Evolutionary conservation across 441 rosid species (phyloP).

Genomic region (Metrosideros polymorpha): DNA sequence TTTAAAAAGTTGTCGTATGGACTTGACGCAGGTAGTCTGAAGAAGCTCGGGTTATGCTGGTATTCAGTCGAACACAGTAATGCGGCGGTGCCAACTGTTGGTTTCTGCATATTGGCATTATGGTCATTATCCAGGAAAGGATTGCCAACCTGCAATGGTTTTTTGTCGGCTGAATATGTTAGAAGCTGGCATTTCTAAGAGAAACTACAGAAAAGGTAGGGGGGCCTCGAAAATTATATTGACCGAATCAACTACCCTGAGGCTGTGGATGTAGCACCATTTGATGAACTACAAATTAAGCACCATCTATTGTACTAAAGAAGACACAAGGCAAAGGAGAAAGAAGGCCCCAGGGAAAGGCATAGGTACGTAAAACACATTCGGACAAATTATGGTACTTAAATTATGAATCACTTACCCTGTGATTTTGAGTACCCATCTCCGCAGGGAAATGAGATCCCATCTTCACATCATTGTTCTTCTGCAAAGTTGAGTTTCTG

Average conservation of each 20-base stretch:
- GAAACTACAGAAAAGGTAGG: background rate
- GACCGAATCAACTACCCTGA: background rate
- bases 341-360: background rate
- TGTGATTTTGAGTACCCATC: conserved; percentile 1
- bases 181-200: background rate
- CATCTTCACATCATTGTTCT: conserved; percentile 9
- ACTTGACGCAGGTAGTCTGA: conserved; percentile 72
- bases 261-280: background rate
- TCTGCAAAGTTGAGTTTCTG: conserved; percentile 5
- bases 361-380: background rate
- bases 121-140: conserved; percentile 39
- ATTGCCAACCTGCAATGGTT: conserved; percentile 40
- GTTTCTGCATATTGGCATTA: conserved; percentile 16
- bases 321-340: background rate
- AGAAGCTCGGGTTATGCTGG: conserved; percentile 36
- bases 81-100: conserved; percentile 8
- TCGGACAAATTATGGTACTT: background rate
- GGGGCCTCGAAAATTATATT: background rate
- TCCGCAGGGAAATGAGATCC: conserved; percentile 4
- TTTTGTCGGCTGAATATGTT: background rate
- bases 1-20: conserved; percentile 86
- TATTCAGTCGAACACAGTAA: conserved; percentile 43
- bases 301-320: background rate
- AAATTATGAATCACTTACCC: background rate
- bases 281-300: background rate